Base-by-base conservation (phyloP, 192 early-diverging fungal species). In the Coemansia sp. region DNA sequence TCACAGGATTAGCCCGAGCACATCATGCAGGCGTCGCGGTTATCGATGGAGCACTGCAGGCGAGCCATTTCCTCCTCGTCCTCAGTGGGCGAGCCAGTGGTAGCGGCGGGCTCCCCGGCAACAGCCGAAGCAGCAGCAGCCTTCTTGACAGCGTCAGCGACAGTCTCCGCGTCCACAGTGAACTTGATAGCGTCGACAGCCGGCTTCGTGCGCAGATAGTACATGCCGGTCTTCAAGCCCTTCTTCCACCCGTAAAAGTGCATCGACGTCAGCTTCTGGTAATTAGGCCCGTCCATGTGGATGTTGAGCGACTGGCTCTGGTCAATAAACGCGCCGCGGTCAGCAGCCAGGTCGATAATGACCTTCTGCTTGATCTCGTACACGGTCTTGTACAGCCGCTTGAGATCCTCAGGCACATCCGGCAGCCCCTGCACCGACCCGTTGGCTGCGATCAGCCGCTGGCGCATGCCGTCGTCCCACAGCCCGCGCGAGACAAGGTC, bases 181-280 rank as follows among this genome's bases (percentile, higher is more conserved):
- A 97, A 97, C 88, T 99, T 93, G 84, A 99, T 97, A 10, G 96
- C 95, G 71, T 97, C 95, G 13, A 87, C 93, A 13, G 96, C 95
- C n/a, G 96, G 95, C 35, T 93, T 86, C 9, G 94, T 93, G 40
- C 96, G 91, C 58, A 99, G 82, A 77, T 99, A 99, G 81, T 99
- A 99, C 96, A 96, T 96, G 46, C 96, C 96, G 8, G 96, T 99
- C 90, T 99, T 99, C 18, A 99, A 85, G 3, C 96, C 96, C 82
- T 91, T 90, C 84, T 93, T 93, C 95, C 96, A 97, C 13, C 93
- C 96, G 76, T 97, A 96, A 69, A 99, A 97, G 80, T 97, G 95
- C 96, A 99, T 99, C 36, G 85, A 88, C 7, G 96, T 95, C 64
- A 99, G 84, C 79, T 94, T 95, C 74, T 91, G 93, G 82, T 90